phyloP scores from a whole-genome alignment of 208 protist genomes.

The Leishmania turanica region DNA sequence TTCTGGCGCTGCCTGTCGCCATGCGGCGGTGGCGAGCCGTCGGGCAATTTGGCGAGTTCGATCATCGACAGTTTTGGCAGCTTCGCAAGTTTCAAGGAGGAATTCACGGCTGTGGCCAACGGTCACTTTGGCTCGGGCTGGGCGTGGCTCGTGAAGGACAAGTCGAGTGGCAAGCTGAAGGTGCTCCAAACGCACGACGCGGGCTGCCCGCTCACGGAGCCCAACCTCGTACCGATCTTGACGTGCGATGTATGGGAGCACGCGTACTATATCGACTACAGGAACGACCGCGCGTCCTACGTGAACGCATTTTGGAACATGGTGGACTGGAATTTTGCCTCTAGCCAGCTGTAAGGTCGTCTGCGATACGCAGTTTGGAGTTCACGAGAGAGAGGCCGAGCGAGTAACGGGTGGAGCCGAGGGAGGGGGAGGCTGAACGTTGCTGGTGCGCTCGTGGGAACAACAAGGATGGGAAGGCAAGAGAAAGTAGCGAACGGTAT shows the following conservation, averaged over 20 bases:
- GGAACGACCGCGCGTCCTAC: constrained; percentile 91
- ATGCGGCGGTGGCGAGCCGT: constrained; percentile 62
- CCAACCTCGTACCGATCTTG: constrained; percentile 77
- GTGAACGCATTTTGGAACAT: constrained; percentile 93
- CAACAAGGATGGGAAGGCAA: neutral
- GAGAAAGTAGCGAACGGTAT: no score
- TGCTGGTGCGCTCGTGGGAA: neutral
- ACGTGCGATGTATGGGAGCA: constrained; percentile 96
- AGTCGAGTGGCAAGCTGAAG: constrained; percentile 75
- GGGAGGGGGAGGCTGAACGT: neutral
- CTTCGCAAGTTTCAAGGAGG: constrained; percentile 93
- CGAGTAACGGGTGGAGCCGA: neutral
- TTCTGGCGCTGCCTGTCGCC: constrained; percentile 91
- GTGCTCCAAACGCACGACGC: constrained; percentile 86
- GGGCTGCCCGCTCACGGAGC: constrained; percentile 73
- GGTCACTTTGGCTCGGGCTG: constrained; percentile 95
- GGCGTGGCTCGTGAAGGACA: constrained; percentile 94
- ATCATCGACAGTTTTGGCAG: constrained; percentile 85
- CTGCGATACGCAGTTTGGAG: neutral
- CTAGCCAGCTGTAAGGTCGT: constrained; percentile 56
- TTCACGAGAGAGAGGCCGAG: neutral
- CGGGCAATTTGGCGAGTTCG: constrained; percentile 57
- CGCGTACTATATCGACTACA: constrained; percentile 97
- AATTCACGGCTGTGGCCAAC: constrained; percentile 85
- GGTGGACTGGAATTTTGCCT: constrained; percentile 95